A percentile compares a stretch with the other conserved stretches of the same genome.
These are phyloP conservation scores for Leptographium lundbergii DNA, from an alignment of 2,329 filamentous ascomycete species.

Conservation along the genomic window DNA sequence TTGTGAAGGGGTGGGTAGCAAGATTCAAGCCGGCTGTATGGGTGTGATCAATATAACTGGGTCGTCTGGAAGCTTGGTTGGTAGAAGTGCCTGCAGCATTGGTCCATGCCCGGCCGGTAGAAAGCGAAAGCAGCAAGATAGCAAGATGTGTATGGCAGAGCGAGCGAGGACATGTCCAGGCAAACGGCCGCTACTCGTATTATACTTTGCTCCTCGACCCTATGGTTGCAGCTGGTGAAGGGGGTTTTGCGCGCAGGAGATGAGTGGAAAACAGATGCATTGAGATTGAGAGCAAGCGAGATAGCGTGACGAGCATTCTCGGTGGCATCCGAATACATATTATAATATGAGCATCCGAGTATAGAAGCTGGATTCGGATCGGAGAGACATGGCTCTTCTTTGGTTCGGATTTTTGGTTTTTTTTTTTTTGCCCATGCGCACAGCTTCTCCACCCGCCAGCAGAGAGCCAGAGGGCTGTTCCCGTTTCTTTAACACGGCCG, in stretches of 20 bases:
- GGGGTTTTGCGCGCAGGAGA: not conserved
- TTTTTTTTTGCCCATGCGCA: not conserved
- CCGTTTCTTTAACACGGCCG: not conserved
- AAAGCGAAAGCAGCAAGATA: not conserved
- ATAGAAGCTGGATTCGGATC: not conserved
- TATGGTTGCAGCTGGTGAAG: not conserved
- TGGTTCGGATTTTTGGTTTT: not conserved
- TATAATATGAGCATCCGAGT: not conserved
- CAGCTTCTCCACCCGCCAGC: not conserved
- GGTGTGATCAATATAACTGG: not conserved
- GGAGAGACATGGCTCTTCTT: not conserved
- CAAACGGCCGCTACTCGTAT: not conserved
- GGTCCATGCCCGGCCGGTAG: not conserved
- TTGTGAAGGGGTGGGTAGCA: not conserved
- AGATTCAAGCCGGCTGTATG: not conserved
- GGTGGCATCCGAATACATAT: not conserved
- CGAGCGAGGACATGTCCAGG: not conserved
- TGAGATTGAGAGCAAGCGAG: not conserved
- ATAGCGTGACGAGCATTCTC: not conserved
- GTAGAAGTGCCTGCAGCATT: not conserved
- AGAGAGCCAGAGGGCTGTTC: not conserved
- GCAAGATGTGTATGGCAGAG: not conserved
- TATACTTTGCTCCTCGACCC: not conserved
- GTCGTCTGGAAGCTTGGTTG: not conserved
- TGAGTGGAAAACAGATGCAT: not conserved